Evolutionary conservation across 2,329 filamentous ascomycete genomes (phyloP), one percentile per base, ranked within the genome.

Genomic region (Phialophora expanda): DNA sequence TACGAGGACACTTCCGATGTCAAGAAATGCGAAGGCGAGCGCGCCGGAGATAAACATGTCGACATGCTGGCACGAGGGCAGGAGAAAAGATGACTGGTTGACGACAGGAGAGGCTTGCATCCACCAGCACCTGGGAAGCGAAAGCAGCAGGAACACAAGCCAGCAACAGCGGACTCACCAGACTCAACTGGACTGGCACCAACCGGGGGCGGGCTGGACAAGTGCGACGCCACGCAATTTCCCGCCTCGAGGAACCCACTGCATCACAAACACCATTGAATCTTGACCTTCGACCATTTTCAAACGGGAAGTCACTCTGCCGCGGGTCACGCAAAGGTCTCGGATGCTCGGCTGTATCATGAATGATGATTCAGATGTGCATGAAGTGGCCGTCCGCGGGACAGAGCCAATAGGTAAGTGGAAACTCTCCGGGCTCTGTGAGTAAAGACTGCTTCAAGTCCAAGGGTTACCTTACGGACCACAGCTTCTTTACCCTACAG

Each of bases 141-240:
- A 57, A 46, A 57, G 30, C 32, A 57, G 30, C 30, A 57, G 55
- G 38, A 57, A 20, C 28, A 20, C n/a, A 46, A 57, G 53, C 51
- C 53, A 34, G 28, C 24, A 34, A 55, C 26, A 34, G 26, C 22
- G 28, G 46, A 50, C 46, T 50, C 20, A 51, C 20, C 32, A 26
- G 20, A 26, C 2, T 32, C 14, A 20, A 28, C 20, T 6, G 8
- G n/a, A n/a, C 14, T 12, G 26, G 48, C 20, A 24, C 26, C 48
- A 28, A 55, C 53, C 34, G 26, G 26, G 28, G 28, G 53, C 34
- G 26, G 53, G 53, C 53, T 61, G 48, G 34, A 61, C 61, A 58
- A 64, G 61, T 60, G 64, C 64, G 38, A 63, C 65, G 61, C 61
- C 67, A 69, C 66, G 64, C 58, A 69, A 69, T 69, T 59, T 69